Evolutionary conservation across 139 green algal species (phyloP), one percentile per base, ranked within the genome.

Genomic region (Chlamydomonas eustigma): DNA sequence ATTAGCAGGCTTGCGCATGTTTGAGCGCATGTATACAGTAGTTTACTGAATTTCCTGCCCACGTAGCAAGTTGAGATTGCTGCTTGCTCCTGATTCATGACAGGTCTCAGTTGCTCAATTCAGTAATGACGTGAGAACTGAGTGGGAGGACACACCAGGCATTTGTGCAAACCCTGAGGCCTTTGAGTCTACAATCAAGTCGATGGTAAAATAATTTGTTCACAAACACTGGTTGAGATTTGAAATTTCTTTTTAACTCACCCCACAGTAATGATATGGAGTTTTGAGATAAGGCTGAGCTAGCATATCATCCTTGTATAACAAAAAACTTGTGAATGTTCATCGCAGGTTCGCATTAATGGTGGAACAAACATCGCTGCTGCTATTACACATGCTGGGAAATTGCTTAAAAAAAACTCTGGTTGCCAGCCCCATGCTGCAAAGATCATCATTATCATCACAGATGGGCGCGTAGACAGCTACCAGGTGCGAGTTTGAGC

Each of bases 331-430:
- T n/a, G n/a, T n/a, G n/a, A n/a, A n/a, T 12, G 44, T 58, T 58
- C 44, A 28, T 12, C 18, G 34, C 83, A 93, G 90, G 72, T 77
- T 39, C 87, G 89, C 39, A 92, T 95, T 75, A 92, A 92, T 65
- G 88, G 89, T 37, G 91, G 91, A 50, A 95, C 91, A 73, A 94
- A 95, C 85, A 87, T 94, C 51, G 78, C 80, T 5, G 51, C 82
- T 4, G 87, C 89, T 0, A 69, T 95, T 1, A 35, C 78, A 33
- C 83, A 84, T 73, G 90, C 90, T 1, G 86, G 87, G 5, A 73
- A 88, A 78, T 74, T 91, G 78, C 78, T 93, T 0, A 86, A 89
- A 73, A 37, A 51, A 5, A n/a, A n/a, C n/a, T n/a, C n/a, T n/a
- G n/a, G n/a, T n/a, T n/a, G n/a, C n/a, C n/a, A n/a, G n/a, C n/a